These are phyloP conservation scores for Lasiosphaeris hirsuta DNA, from an alignment of 495 filamentous ascomycete species.

Conservation along the genomic window DNA sequence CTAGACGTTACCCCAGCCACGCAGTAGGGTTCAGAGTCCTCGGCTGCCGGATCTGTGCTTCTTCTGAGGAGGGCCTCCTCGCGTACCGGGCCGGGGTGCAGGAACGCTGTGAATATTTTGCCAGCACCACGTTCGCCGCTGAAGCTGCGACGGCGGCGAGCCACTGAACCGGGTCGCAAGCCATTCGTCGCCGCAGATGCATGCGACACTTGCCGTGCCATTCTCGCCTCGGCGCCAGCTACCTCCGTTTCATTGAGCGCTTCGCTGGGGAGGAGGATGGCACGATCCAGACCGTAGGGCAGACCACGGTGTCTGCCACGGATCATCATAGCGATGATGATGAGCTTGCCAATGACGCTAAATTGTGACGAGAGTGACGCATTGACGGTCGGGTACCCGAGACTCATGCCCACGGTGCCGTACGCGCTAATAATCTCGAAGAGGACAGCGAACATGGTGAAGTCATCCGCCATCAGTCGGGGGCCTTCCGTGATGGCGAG, in stretches of 20 bases:
- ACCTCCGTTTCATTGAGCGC: conserved; percentile 67
- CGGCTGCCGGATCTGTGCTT: conserved; percentile 7
- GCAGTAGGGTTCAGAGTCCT: conserved; percentile 10
- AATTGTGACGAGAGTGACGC: conserved; percentile 80
- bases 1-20: neutral
- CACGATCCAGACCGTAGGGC: conserved; percentile 87
- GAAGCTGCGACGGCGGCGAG: conserved; percentile 22
- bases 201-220: conserved; percentile 54
- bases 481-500: conserved; percentile 78
- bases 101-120: conserved; percentile 31
- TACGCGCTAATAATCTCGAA: conserved; percentile 94
- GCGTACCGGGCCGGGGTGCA: conserved; percentile 37
- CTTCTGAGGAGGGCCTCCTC: neutral
- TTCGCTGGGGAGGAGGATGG: conserved; percentile 81
- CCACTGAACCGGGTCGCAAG: conserved; percentile 12
- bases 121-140: conserved; percentile 28
- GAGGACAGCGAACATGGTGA: conserved; percentile 76
- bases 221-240: conserved; percentile 52
- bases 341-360: conserved; percentile 74
- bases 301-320: conserved; percentile 89
- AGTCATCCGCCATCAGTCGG: conserved; percentile 56
- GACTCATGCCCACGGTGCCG: conserved; percentile 85
- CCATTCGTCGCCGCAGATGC: conserved; percentile 39
- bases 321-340: conserved; percentile 91
- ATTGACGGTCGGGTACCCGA: conserved; percentile 74